Evolutionary conservation across 768 basidiomycete genomes (phyloP).

Genomic region (Collybia sordida): DNA sequence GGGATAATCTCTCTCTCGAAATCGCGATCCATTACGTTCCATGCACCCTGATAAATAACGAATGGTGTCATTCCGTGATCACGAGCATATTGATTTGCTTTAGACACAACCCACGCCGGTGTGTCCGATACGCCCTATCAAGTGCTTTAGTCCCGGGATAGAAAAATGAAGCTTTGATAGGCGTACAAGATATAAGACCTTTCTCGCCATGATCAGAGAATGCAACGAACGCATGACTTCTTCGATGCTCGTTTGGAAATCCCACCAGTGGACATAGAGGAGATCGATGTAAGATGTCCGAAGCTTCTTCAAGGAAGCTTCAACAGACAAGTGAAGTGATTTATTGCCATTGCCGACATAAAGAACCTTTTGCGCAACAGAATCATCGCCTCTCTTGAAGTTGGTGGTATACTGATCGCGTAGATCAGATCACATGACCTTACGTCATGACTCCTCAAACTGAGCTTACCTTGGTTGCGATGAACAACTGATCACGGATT

Average conservation of each 20-base stretch:
- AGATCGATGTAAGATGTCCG: constrained; percentile 47
- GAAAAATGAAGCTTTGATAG: neutral
- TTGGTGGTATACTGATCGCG: constrained; percentile 28
- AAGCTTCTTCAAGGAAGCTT: constrained; percentile 45
- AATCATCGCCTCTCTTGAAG: constrained; percentile 24
- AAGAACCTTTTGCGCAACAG: constrained; percentile 31
- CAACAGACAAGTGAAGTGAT: constrained; percentile 38
- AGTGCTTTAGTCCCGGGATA: neutral
- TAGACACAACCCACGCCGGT: constrained; percentile 43
- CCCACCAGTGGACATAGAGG: constrained; percentile 51
- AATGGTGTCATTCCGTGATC: constrained; percentile 46
- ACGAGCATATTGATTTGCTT: constrained; percentile 46
- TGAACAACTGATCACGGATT: constrained; percentile 43
- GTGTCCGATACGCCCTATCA: constrained; percentile 32
- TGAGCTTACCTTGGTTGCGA: constrained; percentile 39
- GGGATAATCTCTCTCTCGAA: constrained; percentile 51
- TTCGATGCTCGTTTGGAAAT: constrained; percentile 48
- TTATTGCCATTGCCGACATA: constrained; percentile 51
- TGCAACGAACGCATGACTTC: constrained; percentile 61
- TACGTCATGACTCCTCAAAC: constrained; percentile 23
- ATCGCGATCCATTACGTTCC: constrained; percentile 39
- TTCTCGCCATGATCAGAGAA: constrained; percentile 47
- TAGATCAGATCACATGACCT: constrained; percentile 19
- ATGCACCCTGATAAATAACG: constrained; percentile 45
- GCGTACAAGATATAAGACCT: constrained; percentile 46